Percentiles rank a stretch among this genome's conserved stretches.
Conservation (phyloP, 768 basidiomycete species). For the Steccherinum ochraceum region DNA sequence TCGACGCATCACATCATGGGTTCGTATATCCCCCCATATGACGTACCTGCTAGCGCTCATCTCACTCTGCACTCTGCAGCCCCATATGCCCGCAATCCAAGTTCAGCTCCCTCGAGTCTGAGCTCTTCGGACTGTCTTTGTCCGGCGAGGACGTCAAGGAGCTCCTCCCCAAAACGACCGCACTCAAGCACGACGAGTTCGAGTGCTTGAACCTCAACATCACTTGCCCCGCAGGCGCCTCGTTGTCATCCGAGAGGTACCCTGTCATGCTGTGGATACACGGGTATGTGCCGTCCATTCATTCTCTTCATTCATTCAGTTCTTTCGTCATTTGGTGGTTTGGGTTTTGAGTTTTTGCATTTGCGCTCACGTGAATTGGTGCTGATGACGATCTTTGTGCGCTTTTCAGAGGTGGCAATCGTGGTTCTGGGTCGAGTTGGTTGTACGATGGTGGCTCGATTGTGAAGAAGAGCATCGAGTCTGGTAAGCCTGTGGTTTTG, state of each 20-base stretch:
- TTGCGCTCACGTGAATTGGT: slow-evolving; percentile 18
- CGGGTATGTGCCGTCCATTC: slow-evolving; percentile 43
- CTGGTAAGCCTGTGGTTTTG: slow-evolving; percentile 61
- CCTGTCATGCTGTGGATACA: slow-evolving; percentile 88
- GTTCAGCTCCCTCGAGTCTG: slow-evolving; percentile 46
- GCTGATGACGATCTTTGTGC: slow-evolving; percentile 4
- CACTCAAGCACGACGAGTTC: slow-evolving; percentile 63
- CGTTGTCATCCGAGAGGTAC: slow-evolving; percentile 41
- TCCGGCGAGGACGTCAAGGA: slow-evolving; percentile 27
- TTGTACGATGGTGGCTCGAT: slow-evolving; percentile 68
- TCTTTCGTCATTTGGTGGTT: neutral
- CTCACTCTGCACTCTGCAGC: slow-evolving; percentile 27
- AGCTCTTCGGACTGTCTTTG: slow-evolving; percentile 48
- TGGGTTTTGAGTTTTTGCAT: neutral
- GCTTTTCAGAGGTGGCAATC: slow-evolving; percentile 56
- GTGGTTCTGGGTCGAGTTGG: slow-evolving; percentile 73
- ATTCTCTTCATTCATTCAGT: slow-evolving; percentile 2
- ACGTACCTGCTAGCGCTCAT: neutral
- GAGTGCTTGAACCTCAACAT: slow-evolving; percentile 79
- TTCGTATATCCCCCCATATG: too few species aligned
- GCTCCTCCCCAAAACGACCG: slow-evolving; percentile 14
- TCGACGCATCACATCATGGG: slow-evolving; percentile 66
- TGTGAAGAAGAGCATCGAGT: slow-evolving; percentile 58
- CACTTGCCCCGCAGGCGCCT: slow-evolving; percentile 59
- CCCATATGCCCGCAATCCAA: slow-evolving; percentile 70